A percentile compares a stretch with the other conserved stretches of the same genome.
Conservation (phyloP, 2,329 filamentous ascomycete genomes). For the Aspergillus proliferans region DNA sequence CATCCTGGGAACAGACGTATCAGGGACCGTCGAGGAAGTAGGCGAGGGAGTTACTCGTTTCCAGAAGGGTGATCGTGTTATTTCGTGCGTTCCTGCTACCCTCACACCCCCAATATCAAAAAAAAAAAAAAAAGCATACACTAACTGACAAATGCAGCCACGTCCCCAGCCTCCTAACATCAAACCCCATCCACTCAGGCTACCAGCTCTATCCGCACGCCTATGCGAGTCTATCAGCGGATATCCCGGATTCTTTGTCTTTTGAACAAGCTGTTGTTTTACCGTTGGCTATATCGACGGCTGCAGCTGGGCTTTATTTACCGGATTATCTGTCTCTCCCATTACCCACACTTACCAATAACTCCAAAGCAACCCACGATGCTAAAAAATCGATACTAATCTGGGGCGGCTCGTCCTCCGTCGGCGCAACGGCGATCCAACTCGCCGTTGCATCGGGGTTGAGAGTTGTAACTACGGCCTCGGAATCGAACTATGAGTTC, state of each 20-base stretch:
- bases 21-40: background rate
- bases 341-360: constrained; percentile 9
- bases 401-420: constrained; percentile 48
- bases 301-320: constrained; percentile 26
- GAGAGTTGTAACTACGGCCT: constrained; percentile 35
- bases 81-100: background rate
- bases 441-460: constrained; percentile 37
- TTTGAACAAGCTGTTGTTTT: constrained; percentile 29
- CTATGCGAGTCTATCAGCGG: constrained; percentile 7
- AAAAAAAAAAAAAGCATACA: too few species aligned
- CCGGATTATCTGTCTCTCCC: constrained; percentile 13
- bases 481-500: constrained; percentile 39
- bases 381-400: constrained; percentile 29
- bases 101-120: background rate
- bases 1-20: background rate
- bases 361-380: constrained; percentile 1
- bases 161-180: background rate
- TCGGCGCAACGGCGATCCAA: constrained; percentile 43
- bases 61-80: background rate
- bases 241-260: constrained; percentile 23
- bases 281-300: constrained; percentile 29
- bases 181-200: constrained; percentile 3
- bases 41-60: background rate
- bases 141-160: background rate
- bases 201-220: constrained; percentile 25